Conservation (phyloP, 441 rosid species). For the Sinapis alba region DNA sequence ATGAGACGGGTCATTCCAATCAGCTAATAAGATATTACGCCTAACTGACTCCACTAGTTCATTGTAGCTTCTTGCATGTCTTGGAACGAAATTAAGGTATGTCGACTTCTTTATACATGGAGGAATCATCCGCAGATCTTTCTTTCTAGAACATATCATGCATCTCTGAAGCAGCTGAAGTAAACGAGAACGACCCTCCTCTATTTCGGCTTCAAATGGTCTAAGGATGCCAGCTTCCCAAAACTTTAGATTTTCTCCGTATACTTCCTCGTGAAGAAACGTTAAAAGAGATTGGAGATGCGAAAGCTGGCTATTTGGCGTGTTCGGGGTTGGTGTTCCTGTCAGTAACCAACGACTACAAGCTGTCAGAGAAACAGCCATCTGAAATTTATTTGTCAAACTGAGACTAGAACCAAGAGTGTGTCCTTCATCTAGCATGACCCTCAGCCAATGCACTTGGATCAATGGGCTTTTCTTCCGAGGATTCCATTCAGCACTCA, state of each 20-base stretch:
- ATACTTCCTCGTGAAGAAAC: constrained; percentile 94
- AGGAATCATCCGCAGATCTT: constrained; percentile 85
- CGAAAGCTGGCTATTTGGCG: constrained; percentile 81
- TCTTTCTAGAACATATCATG: constrained; percentile 95
- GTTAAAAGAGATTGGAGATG: constrained; percentile 90
- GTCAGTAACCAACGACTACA: constrained; percentile 91
- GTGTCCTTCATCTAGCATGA: constrained; percentile 96
- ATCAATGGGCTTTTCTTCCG: constrained; percentile 78
- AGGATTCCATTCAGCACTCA: constrained; percentile 94
- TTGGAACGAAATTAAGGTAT: constrained; percentile 69
- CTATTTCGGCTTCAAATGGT: constrained; percentile 93
- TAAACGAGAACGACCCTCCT: constrained; percentile 81
- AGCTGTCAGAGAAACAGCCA: constrained; percentile 89
- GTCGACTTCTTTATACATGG: constrained; percentile 87
- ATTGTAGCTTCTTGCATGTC: constrained; percentile 92
- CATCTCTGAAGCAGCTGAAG: constrained; percentile 79
- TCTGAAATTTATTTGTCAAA: constrained; percentile 93
- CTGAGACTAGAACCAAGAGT: constrained; percentile 94
- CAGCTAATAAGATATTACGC: constrained; percentile 90
- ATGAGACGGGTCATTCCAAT: constrained; percentile 99
- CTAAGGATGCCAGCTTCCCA: constrained; percentile 94
- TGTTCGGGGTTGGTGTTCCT: constrained; percentile 97
- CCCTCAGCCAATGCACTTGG: constrained; percentile 97
- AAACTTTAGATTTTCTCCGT: constrained; percentile 75
- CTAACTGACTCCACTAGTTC: constrained; percentile 92